Evolutionary conservation across 192 early-diverging fungal species (phyloP).

Genomic region (Ambispora gerdemannii): DNA sequence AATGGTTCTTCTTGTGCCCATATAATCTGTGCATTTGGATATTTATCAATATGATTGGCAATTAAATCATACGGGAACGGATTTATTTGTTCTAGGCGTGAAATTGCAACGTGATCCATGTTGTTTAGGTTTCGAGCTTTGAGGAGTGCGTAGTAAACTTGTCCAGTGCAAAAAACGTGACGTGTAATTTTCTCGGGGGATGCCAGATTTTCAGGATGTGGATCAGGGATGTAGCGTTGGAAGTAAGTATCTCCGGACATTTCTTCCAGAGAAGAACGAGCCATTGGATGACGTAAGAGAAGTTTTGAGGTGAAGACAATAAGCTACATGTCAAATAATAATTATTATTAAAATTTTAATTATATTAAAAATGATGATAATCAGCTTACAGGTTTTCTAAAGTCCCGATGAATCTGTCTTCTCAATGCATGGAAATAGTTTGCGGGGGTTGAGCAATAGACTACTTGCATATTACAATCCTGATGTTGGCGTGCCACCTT

Average conservation of each 20-base stretch:
- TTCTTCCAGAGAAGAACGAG: conserved; percentile 78
- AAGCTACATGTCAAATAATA: conserved; percentile 42
- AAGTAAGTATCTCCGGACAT: conserved; percentile 80
- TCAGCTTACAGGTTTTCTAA: conserved; percentile 83
- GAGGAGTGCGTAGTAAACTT: conserved; percentile 93
- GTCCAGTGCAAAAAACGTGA: conserved; percentile 93
- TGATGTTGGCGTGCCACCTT: conserved; percentile 90
- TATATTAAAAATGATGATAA: not conserved
- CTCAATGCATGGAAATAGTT: conserved; percentile 97
- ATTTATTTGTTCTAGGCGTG: conserved; percentile 89
- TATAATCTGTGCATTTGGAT: conserved; percentile 86
- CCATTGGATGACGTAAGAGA: conserved; percentile 90
- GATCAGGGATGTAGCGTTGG: conserved; percentile 91
- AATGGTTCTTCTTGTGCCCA: conserved; percentile 96
- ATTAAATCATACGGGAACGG: conserved; percentile 95
- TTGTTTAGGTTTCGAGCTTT: conserved; percentile 90
- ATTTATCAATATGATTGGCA: conserved; percentile 82
- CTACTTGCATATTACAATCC: conserved; percentile 98
- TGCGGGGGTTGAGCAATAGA: conserved; percentile 94
- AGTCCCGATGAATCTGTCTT: conserved; percentile 94
- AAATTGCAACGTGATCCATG: conserved; percentile 84
- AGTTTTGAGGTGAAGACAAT: conserved; percentile 78
- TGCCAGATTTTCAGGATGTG: conserved; percentile 73
- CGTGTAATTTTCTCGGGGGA: conserved; percentile 84
- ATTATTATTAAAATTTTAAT: not conserved